phyloP scores from a whole-genome alignment of 2,329 filamentous ascomycete species.

The Beauveria pseudobassiana region DNA sequence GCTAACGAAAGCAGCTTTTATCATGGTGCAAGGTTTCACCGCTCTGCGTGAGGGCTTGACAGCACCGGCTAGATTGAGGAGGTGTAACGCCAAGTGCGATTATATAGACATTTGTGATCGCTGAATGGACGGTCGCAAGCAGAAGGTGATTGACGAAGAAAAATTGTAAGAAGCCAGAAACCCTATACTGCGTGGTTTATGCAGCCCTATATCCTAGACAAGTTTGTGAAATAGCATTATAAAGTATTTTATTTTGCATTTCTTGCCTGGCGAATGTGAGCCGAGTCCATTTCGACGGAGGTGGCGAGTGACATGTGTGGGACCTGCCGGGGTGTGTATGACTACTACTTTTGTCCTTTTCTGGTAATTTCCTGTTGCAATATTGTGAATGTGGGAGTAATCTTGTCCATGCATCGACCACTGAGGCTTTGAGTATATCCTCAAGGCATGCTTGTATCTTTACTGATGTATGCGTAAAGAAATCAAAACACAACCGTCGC shows the following conservation, averaged over 20 bases:
- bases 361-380: too few species aligned
- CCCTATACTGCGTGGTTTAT: neutral
- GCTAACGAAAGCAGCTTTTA: conserved; percentile 31
- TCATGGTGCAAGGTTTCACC: conserved; percentile 41
- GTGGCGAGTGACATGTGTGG: too few species aligned
- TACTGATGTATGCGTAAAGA: too few species aligned
- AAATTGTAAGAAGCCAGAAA: neutral
- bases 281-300: too few species aligned
- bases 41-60: conserved; percentile 39
- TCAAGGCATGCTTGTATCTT: too few species aligned
- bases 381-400: too few species aligned
- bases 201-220: neutral
- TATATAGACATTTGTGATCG: neutral
- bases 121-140: neutral
- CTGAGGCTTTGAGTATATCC: too few species aligned
- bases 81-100: neutral
- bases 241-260: neutral
- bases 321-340: too few species aligned
- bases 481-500: too few species aligned
- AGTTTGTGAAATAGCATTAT: neutral
- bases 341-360: too few species aligned
- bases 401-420: too few species aligned
- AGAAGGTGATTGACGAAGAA: neutral
- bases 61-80: neutral
- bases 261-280: neutral